Evolutionary conservation across 371 early-diverging fungal species (phyloP).

Genomic region (Sporodiniella umbellata): DNA sequence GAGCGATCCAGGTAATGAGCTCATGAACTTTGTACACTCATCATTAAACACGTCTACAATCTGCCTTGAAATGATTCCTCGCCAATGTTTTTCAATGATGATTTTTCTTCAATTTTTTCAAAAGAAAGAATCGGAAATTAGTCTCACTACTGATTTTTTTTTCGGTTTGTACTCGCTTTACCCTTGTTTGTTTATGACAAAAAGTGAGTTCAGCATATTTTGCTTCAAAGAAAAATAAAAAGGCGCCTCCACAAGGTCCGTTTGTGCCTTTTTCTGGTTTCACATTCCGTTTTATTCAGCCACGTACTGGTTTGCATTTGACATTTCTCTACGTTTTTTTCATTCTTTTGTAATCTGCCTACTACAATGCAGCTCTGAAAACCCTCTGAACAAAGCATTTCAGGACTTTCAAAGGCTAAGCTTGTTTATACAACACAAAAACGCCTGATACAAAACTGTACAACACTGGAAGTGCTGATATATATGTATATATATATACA

Average conservation of each 20-base stretch:
- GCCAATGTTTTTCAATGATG: conserved; percentile 89
- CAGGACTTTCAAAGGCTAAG: too few relatives aligned
- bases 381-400: too few relatives aligned
- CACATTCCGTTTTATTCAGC: neutral
- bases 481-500: too few relatives aligned
- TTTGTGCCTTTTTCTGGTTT: neutral
- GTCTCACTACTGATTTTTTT: too few relatives aligned
- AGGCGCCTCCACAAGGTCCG: neutral
- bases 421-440: too few relatives aligned
- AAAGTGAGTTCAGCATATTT: conserved; percentile 63
- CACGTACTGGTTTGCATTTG: neutral
- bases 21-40: conserved; percentile 54
- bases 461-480: too few relatives aligned
- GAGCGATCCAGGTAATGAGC: conserved; percentile 35
- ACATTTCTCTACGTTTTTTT: neutral
- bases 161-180: too few relatives aligned
- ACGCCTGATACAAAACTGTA: too few relatives aligned
- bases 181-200: conserved; percentile 64
- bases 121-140: too few relatives aligned
- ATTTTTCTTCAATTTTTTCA: conserved; percentile 51
- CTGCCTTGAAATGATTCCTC: conserved; percentile 66
- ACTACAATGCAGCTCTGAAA: too few relatives aligned
- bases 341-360: too few relatives aligned
- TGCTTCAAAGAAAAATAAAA: neutral
- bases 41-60: conserved; percentile 71